These are phyloP conservation scores for Incumbomyces lentus DNA, from an alignment of 2,329 filamentous ascomycete genomes.

Conservation along the genomic window DNA sequence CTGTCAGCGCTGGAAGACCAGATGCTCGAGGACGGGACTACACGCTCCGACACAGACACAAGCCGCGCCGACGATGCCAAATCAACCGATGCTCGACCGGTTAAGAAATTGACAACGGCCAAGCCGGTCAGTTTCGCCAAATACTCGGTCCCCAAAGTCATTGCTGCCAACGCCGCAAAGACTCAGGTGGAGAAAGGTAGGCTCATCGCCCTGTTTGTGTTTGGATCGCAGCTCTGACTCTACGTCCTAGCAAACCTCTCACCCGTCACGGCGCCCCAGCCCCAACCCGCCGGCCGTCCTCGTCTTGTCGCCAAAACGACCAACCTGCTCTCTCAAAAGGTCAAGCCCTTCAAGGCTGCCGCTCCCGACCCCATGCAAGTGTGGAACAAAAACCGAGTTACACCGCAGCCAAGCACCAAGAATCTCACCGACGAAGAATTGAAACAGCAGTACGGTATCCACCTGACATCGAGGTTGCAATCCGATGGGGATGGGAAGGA, in stretches of 20 bases:
- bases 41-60: slow-evolving; percentile 54
- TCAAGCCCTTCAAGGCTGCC: slow-evolving; percentile 37
- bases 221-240: slow-evolving; percentile 10
- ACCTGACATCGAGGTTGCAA: slow-evolving; percentile 54
- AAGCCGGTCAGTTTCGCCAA: slow-evolving; percentile 59
- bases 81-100: slow-evolving; percentile 36
- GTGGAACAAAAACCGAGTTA: slow-evolving; percentile 59
- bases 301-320: slow-evolving; percentile 55
- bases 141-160: slow-evolving; percentile 54
- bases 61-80: slow-evolving; percentile 41
- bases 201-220: slow-evolving; percentile 6
- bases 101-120: slow-evolving; percentile 53
- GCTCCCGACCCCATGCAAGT: slow-evolving; percentile 59
- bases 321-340: slow-evolving; percentile 40
- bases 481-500: slow-evolving; percentile 52
- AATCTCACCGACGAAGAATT: slow-evolving; percentile 59
- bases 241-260: slow-evolving; percentile 24
- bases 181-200: slow-evolving; percentile 48
- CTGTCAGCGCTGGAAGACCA: slow-evolving; percentile 17
- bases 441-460: slow-evolving; percentile 59
- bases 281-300: slow-evolving; percentile 42
- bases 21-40: slow-evolving; percentile 34
- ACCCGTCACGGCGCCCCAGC: slow-evolving; percentile 28
- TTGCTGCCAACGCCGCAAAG: slow-evolving; percentile 39
- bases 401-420: slow-evolving; percentile 42